Conservation (phyloP, 257 asterid species). For the Asclepias syriaca region DNA sequence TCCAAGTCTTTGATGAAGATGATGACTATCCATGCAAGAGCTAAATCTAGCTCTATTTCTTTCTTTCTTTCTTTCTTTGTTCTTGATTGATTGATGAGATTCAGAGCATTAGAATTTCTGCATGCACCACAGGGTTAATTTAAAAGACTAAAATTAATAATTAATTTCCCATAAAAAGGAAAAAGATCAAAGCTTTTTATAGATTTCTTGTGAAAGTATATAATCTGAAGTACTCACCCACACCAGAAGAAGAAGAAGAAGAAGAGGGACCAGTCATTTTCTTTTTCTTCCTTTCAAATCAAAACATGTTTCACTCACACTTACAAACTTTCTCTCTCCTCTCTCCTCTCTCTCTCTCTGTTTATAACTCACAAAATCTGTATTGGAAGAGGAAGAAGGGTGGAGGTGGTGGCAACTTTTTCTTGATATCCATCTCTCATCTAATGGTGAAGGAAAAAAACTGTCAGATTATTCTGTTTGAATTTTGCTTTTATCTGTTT, state of each 20-base stretch:
- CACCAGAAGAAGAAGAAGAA: slow-evolving; percentile 5
- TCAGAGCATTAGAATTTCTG: too few relatives aligned
- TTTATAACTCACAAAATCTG: slow-evolving; percentile 9
- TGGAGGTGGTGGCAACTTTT: neutral
- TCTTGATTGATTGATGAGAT: too few relatives aligned
- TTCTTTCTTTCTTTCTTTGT: too few relatives aligned
- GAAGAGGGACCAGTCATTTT: slow-evolving; percentile 29
- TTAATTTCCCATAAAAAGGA: neutral
- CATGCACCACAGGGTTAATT: too few relatives aligned
- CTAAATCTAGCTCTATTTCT: too few relatives aligned
- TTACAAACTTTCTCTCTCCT: neutral
- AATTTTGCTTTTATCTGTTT: slow-evolving; percentile 23
- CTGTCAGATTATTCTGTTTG: slow-evolving; percentile 39
- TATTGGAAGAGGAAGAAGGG: neutral
- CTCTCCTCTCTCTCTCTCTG: neutral
- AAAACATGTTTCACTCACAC: slow-evolving; percentile 14
- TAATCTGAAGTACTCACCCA: slow-evolving; percentile 18
- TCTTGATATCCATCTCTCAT: slow-evolving; percentile 29
- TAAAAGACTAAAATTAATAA: too few relatives aligned
- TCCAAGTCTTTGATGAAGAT: slow-evolving; percentile 39
- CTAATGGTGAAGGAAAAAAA: slow-evolving; percentile 35
- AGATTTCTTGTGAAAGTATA: slow-evolving; percentile 44
- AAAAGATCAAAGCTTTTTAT: slow-evolving; percentile 41
- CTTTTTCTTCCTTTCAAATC: slow-evolving; percentile 12
- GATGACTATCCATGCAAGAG: slow-evolving; percentile 66